Evolutionary conservation across 2,329 filamentous ascomycete genomes (phyloP).

Genomic region (Neofusicoccum ribis): DNA sequence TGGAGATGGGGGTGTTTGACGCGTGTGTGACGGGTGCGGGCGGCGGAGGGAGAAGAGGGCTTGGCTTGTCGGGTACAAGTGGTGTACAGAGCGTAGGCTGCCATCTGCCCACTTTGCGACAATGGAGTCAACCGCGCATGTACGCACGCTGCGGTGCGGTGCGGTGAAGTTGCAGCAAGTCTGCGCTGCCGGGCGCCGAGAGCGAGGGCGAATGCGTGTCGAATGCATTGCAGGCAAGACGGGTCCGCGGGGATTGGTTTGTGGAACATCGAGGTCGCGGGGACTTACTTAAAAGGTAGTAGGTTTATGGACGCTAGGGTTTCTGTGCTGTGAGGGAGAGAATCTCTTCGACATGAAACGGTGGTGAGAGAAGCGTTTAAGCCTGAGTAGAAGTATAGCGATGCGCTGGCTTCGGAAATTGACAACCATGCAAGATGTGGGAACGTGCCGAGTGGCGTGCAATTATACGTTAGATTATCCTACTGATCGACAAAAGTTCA

Average conservation of each 20-base stretch:
- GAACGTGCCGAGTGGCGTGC: background rate
- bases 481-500: background rate
- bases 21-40: too few relatives aligned
- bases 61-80: background rate
- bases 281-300: background rate
- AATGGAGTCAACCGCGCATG: too few relatives aligned
- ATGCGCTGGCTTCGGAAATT: too few relatives aligned
- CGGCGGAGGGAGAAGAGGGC: too few relatives aligned
- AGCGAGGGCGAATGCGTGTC: background rate
- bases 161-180: background rate
- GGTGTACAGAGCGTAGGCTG: background rate
- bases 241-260: background rate
- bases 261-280: background rate
- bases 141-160: background rate
- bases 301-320: too few relatives aligned
- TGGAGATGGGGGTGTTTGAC: too few relatives aligned
- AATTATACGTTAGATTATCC: slow-evolving; percentile 16
- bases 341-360: too few relatives aligned
- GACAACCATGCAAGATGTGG: background rate
- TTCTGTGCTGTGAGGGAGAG: too few relatives aligned
- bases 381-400: too few relatives aligned
- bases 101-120: too few relatives aligned
- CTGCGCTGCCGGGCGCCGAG: background rate
- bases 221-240: too few relatives aligned
- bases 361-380: too few relatives aligned